These are phyloP conservation scores for Sporisorium reilianum DNA, from an alignment of 1,284 basidiomycete species.

Conservation along the genomic window DNA sequence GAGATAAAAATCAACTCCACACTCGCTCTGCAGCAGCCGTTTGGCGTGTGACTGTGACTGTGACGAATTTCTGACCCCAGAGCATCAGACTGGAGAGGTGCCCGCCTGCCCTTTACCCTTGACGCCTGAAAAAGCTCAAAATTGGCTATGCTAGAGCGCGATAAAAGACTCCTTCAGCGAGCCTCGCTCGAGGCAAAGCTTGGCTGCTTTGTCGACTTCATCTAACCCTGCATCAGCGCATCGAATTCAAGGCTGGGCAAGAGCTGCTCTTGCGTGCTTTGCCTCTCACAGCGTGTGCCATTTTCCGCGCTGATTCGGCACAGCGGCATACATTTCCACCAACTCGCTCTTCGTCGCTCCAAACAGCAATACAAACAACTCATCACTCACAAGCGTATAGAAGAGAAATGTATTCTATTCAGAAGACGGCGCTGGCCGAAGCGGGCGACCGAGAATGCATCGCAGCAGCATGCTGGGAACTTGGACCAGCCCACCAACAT, in stretches of 20 bases:
- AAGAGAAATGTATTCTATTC: neutral
- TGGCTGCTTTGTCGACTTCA: neutral
- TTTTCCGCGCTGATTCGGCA: neutral
- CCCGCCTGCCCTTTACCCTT: neutral
- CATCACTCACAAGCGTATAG: neutral
- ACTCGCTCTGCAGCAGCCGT: neutral
- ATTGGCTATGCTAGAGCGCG: neutral
- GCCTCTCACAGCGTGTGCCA: neutral
- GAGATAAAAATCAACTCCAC: slow-evolving; percentile 18
- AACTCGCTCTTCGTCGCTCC: no score
- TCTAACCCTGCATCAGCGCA: slow-evolving; percentile 22
- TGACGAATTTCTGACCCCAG: neutral
- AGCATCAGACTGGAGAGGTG: slow-evolving; percentile 1
- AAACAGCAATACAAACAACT: no score
- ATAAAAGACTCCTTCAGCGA: slow-evolving; percentile 2
- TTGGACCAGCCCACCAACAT: slow-evolving; percentile 39
- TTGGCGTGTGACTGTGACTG: slow-evolving; percentile 18
- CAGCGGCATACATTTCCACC: no score
- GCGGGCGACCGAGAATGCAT: slow-evolving; percentile 36
- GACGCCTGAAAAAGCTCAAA: no score
- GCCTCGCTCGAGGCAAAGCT: neutral
- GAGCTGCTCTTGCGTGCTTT: slow-evolving; percentile 9
- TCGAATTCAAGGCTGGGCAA: neutral
- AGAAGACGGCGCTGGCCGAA: slow-evolving; percentile 6
- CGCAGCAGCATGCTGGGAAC: slow-evolving; percentile 40